phyloP scores from a whole-genome alignment of 345 rosid genomes.

The Erodium maritimum region DNA sequence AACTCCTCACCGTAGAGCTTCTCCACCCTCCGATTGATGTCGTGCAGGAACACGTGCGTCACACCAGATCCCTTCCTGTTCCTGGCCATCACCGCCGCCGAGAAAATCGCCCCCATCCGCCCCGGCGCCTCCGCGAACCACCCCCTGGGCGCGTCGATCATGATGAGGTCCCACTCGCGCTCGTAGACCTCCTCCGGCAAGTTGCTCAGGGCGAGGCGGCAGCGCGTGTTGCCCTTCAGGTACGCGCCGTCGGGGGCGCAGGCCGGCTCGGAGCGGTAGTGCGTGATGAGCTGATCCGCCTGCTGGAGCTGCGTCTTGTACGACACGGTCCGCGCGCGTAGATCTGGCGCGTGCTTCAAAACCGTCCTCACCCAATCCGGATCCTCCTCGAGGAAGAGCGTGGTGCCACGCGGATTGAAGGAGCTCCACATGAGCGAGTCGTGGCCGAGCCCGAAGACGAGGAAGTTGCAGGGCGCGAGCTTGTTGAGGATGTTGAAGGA shows the following conservation, averaged over 20 bases:
- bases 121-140: conserved; percentile 46
- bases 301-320: conserved; percentile 37
- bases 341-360: conserved; percentile 15
- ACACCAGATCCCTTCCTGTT: conserved; percentile 29
- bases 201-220: conserved; percentile 27
- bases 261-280: conserved; percentile 19
- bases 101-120: conserved; percentile 46
- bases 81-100: conserved; percentile 52
- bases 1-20: conserved; percentile 35
- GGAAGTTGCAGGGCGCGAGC: conserved; percentile 39
- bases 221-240: conserved; percentile 20
- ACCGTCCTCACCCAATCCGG: conserved; percentile 25
- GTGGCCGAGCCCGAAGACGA: conserved; percentile 49
- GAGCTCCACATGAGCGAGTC: conserved; percentile 58
- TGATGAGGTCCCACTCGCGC: conserved; percentile 46
- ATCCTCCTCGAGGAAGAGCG: conserved; percentile 49
- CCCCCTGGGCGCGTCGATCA: conserved; percentile 52
- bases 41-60: conserved; percentile 51
- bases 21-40: conserved; percentile 48
- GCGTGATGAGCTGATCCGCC: conserved; percentile 26
- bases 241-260: conserved; percentile 20
- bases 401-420: conserved; percentile 38
- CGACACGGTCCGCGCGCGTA: conserved; percentile 22
- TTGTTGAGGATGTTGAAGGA: conserved; percentile 28
- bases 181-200: conserved; percentile 42